These are phyloP conservation scores for Blastomyces parvus DNA, from an alignment of 2,329 filamentous ascomycete species.

Conservation along the genomic window DNA sequence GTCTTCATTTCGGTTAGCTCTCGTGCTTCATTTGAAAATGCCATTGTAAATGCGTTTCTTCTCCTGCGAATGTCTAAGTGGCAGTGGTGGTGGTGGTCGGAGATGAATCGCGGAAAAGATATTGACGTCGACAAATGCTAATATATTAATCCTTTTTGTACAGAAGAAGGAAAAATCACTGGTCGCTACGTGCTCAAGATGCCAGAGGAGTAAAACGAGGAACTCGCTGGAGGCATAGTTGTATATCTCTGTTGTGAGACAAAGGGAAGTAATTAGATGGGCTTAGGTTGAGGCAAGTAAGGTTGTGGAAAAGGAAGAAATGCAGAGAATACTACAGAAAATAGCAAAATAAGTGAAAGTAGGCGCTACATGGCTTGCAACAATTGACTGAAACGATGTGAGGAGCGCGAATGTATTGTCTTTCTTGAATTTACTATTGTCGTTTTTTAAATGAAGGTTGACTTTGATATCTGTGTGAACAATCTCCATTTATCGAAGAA, in stretches of 20 bases:
- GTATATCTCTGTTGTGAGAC: not conserved
- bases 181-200: constrained; percentile 39
- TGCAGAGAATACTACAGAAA: too few relatives aligned
- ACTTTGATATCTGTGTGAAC: too few relatives aligned
- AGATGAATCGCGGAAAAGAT: not conserved
- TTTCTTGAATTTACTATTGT: too few relatives aligned
- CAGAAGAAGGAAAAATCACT: constrained; percentile 34
- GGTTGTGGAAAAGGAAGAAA: too few relatives aligned
- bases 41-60: not conserved
- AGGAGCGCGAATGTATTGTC: too few relatives aligned
- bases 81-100: not conserved
- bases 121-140: constrained; percentile 12
- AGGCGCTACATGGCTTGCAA: too few relatives aligned
- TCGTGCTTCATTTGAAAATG: not conserved
- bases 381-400: too few relatives aligned
- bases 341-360: too few relatives aligned
- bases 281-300: too few relatives aligned
- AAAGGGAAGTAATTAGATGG: not conserved
- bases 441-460: too few relatives aligned
- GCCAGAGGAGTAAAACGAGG: constrained; percentile 27
- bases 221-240: not conserved
- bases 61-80: too few relatives aligned
- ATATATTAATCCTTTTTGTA: constrained; percentile 8
- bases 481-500: too few relatives aligned
- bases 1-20: not conserved